A percentile compares a stretch with the other conserved stretches of the same genome.
phyloP scores from a whole-genome alignment of 495 filamentous ascomycete species.

The Aspergillus mulundensis region DNA sequence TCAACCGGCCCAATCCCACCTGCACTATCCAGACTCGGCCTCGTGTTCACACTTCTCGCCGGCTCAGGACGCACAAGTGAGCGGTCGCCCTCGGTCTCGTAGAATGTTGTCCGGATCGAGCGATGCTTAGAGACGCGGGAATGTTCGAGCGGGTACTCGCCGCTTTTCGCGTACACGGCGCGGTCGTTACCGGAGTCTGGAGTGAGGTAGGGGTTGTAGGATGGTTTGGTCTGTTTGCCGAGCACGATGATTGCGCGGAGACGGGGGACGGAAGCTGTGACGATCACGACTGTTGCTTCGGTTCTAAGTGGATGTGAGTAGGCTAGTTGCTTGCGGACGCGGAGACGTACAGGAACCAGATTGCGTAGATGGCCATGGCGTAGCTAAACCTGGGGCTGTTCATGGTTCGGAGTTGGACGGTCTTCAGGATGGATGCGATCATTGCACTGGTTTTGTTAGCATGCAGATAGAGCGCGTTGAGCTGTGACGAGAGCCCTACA shows the following conservation, averaged over 20 bases:
- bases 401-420: background rate
- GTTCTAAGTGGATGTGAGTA: conserved; percentile 2
- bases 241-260: conserved; percentile 8
- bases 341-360: conserved; percentile 4
- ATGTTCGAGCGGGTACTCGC: no score
- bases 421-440: conserved; percentile 2
- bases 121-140: background rate
- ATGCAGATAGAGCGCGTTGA: background rate
- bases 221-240: background rate
- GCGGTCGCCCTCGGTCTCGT: no score
- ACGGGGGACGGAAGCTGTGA: conserved; percentile 5
- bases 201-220: background rate
- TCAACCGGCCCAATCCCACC: no score
- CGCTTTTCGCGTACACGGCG: background rate
- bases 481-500: background rate
- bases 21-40: no score
- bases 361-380: background rate
- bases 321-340: no score
- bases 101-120: no score
- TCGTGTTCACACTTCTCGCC: no score
- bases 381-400: background rate
- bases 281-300: conserved; percentile 3
- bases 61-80: no score
- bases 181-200: background rate
- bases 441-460: background rate